Conservation (phyloP, 2,329 filamentous ascomycete genomes). For the Sphaerulina musiva region DNA sequence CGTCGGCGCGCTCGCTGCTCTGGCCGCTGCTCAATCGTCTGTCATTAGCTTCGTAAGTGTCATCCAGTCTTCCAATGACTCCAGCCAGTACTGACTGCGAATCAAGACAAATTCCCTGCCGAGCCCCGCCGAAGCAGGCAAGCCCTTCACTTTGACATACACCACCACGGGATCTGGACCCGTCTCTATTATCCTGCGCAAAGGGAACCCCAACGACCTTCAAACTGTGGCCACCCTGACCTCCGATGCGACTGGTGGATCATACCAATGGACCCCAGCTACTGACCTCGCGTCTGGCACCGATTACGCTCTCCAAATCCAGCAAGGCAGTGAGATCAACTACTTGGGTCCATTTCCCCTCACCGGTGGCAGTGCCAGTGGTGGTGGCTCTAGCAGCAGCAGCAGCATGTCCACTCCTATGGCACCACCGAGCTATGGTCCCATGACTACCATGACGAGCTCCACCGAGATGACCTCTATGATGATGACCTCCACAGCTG, state of each 20-base stretch:
- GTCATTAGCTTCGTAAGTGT: slow-evolving; percentile 49
- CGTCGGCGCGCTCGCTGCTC: slow-evolving; percentile 40
- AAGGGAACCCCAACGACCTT: slow-evolving; percentile 47
- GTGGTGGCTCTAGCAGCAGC: slow-evolving; percentile 17
- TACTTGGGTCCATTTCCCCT: slow-evolving; percentile 50
- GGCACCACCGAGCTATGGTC: background rate
- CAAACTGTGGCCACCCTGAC: slow-evolving; percentile 40
- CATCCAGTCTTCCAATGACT: background rate
- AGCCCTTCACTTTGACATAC: slow-evolving; percentile 31
- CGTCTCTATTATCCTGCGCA: slow-evolving; percentile 51
- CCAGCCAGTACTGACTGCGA: background rate
- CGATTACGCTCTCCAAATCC: slow-evolving; percentile 56
- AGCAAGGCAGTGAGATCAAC: slow-evolving; percentile 48
- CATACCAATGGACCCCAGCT: slow-evolving; percentile 46
- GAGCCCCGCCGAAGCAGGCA: slow-evolving; percentile 43
- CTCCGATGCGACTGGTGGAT: slow-evolving; percentile 18
- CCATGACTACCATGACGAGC: no score
- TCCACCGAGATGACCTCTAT: background rate
- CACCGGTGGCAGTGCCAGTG: slow-evolving; percentile 27
- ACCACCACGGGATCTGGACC: slow-evolving; percentile 32
- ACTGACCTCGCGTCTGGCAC: slow-evolving; percentile 37
- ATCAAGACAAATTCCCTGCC: slow-evolving; percentile 29
- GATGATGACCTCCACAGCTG: slow-evolving; percentile 8
- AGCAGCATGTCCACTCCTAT: slow-evolving; percentile 28
- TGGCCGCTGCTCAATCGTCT: slow-evolving; percentile 44